Percentiles rank a stretch among this genome's conserved stretches.
phyloP scores from a whole-genome alignment of 495 filamentous ascomycete genomes.

The Aspergillus conjunctus region DNA sequence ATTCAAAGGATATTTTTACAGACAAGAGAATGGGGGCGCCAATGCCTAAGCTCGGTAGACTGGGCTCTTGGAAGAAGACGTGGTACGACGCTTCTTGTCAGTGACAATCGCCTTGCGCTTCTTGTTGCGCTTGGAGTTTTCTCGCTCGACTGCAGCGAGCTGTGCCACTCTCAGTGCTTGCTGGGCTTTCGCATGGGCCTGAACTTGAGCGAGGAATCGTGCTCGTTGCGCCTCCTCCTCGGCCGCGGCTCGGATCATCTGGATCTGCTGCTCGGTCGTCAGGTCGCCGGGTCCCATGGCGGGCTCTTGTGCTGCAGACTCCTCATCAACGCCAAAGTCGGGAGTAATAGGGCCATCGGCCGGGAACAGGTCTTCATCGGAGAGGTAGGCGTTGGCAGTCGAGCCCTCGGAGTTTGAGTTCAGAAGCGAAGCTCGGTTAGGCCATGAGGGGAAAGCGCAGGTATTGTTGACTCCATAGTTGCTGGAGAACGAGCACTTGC shows the following conservation, averaged over 20 bases:
- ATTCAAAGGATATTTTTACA: conserved; percentile 11
- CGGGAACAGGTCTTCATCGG: conserved; percentile 55
- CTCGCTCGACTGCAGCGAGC: conserved; percentile 38
- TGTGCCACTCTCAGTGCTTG: conserved; percentile 45
- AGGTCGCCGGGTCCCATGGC: conserved; percentile 28
- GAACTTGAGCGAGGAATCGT: conserved; percentile 48
- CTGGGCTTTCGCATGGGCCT: conserved; percentile 49
- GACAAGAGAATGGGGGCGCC: neutral
- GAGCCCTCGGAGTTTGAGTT: conserved; percentile 39
- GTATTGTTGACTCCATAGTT: conserved; percentile 45
- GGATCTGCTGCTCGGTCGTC: conserved; percentile 48
- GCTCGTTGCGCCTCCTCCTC: conserved; percentile 46
- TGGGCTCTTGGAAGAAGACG: conserved; percentile 27
- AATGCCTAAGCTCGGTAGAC: conserved; percentile 22
- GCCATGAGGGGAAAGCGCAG: conserved; percentile 59
- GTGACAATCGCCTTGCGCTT: conserved; percentile 41
- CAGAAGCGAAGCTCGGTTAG: conserved; percentile 49
- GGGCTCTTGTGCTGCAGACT: conserved; percentile 32
- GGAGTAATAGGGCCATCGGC: conserved; percentile 36
- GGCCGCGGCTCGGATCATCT: conserved; percentile 41
- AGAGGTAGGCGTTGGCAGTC: conserved; percentile 46
- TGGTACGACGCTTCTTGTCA: conserved; percentile 38
- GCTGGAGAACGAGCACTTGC: conserved; percentile 51
- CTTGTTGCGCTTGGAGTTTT: conserved; percentile 42
- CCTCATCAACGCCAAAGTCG: conserved; percentile 38